Conservation (phyloP, 768 basidiomycete species). For the Kwoniella heveanensis region DNA sequence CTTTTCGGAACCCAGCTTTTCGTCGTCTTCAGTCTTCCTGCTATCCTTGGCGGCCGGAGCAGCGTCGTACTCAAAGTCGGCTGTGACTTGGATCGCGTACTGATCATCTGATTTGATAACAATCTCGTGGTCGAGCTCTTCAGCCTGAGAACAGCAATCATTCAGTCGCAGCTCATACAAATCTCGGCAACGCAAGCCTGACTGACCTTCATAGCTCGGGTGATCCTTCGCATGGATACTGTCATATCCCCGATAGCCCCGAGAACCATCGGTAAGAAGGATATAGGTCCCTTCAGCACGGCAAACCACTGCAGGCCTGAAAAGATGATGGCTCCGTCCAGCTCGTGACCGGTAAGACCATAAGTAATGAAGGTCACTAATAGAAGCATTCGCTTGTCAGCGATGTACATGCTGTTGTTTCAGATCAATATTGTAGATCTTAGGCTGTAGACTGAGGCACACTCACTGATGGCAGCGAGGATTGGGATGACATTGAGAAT, state of each 20-base stretch:
- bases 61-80: slow-evolving; percentile 49
- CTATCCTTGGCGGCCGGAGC: slow-evolving; percentile 5
- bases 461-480: slow-evolving; percentile 59
- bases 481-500: slow-evolving; percentile 61
- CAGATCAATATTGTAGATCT: too few relatives aligned
- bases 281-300: slow-evolving; percentile 45
- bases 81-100: slow-evolving; percentile 60
- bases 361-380: slow-evolving; percentile 65
- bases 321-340: slow-evolving; percentile 65
- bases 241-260: neutral
- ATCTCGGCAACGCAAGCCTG: too few relatives aligned
- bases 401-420: too few relatives aligned
- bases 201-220: neutral
- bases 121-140: slow-evolving; percentile 52
- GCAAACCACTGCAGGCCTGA: slow-evolving; percentile 65
- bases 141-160: slow-evolving; percentile 6
- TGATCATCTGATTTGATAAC: slow-evolving; percentile 57
- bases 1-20: neutral
- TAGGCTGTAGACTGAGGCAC: too few relatives aligned
- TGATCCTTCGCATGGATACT: neutral
- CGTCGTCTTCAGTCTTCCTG: slow-evolving; percentile 10
- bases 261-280: slow-evolving; percentile 4
- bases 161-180: too few relatives aligned
- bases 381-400: neutral
- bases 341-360: slow-evolving; percentile 62